Base-by-base conservation (phyloP, 2,329 filamentous ascomycete species). In the Aspergillus sp. region DNA sequence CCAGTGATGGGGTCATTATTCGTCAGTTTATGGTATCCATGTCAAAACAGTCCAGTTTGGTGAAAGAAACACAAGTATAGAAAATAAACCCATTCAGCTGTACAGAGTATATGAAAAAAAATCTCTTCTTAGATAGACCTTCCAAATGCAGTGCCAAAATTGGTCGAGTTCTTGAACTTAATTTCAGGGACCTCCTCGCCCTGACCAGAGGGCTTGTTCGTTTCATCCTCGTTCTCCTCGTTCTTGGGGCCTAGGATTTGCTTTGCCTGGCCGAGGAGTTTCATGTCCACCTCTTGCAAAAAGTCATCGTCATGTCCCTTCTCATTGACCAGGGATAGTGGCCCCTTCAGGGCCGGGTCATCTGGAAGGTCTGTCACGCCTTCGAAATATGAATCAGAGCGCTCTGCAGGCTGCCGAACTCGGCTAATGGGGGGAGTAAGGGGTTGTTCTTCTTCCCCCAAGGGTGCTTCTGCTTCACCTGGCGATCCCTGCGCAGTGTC, bases 111-210 rank as follows among this genome's bases (percentile, higher is more conserved):
- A 50, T 24, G 7, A 20, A 33, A 24, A 24, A 37, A 48, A 66
- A 49, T 62, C 48, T 54, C 59, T 60, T 37, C 62, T 27, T 51
- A 60, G 46, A 64, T 63, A 9, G 65, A 61, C 45, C 62, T 45
- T 47, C 78, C 77, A 72, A 77, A 80, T 5, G 76, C 78, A 56
- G 75, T 77, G n/a, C 77, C 78, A 69, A 80, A 79, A 66, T 79
- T 79, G 17, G 73, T 78, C 15, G 73, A 75, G 24, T 75, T 74
- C 61, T 72, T 79, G 63, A 80, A 74, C 60, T 71, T 77, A 57
- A 79, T 65, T 63, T 76, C 73, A 17, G 71, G 67, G 24, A 74
- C 72, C 27, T 64, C 65, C 37, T 73, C 67, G 41, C 64, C 61
- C 46, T 66, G 66, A 9, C 47, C 56, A 46, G 69, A 55, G 41